These are phyloP conservation scores for Penicilliopsis zonata DNA, from an alignment of 495 filamentous ascomycete species.

Conservation along the genomic window DNA sequence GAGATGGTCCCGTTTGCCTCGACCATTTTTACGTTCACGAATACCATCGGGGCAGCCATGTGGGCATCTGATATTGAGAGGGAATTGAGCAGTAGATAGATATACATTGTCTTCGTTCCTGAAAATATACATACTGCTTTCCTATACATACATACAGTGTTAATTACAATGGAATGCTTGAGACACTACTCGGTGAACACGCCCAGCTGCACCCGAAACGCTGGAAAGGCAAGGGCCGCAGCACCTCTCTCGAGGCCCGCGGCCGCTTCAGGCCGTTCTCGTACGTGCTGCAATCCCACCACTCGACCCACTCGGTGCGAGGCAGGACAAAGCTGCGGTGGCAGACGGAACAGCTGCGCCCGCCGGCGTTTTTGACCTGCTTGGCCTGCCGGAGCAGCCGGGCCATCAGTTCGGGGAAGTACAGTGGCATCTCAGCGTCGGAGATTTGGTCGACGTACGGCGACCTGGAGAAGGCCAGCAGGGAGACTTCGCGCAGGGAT, in stretches of 20 bases:
- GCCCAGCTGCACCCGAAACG: slow-evolving; percentile 53
- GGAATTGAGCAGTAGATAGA: slow-evolving; percentile 6
- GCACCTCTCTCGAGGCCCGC: slow-evolving; percentile 18
- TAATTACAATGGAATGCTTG: too few species aligned
- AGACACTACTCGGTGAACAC: slow-evolving; percentile 44
- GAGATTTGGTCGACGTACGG: slow-evolving; percentile 31
- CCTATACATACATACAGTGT: too few species aligned
- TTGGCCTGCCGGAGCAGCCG: slow-evolving; percentile 27
- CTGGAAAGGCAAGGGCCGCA: slow-evolving; percentile 48
- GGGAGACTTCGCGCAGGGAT: slow-evolving; percentile 46
- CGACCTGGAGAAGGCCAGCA: slow-evolving; percentile 34
- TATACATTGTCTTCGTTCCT: not conserved
- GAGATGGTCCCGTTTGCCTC: slow-evolving; percentile 78
- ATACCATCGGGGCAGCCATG: slow-evolving; percentile 81
- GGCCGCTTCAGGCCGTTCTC: slow-evolving; percentile 33
- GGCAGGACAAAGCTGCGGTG: slow-evolving; percentile 42
- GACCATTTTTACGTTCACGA: slow-evolving; percentile 81
- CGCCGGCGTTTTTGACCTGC: slow-evolving; percentile 36
- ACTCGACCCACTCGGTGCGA: slow-evolving; percentile 62
- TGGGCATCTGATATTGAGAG: slow-evolving; percentile 90
- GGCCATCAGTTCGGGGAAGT: slow-evolving; percentile 28
- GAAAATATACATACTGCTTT: too few species aligned
- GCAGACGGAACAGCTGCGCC: slow-evolving; percentile 49
- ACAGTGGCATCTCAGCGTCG: slow-evolving; percentile 22
- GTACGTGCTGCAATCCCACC: slow-evolving; percentile 44